These are phyloP conservation scores for Aureobasidium sp. DNA, from an alignment of 2,329 filamentous ascomycete genomes.

Conservation along the genomic window DNA sequence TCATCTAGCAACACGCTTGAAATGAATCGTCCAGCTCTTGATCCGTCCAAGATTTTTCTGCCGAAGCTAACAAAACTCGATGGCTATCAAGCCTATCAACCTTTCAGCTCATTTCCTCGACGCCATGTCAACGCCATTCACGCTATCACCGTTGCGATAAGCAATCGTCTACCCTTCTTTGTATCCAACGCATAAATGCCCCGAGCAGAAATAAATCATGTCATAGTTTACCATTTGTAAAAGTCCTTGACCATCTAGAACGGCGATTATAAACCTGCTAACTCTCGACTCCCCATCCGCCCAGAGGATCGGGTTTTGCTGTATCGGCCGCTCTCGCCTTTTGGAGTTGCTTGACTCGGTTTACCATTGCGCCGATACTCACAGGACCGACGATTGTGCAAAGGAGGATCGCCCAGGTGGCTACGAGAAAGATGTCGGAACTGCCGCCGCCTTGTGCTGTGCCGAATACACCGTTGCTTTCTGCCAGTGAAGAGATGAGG, in stretches of 20 bases:
- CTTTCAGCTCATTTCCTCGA: not conserved
- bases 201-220: not conserved
- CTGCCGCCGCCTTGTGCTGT: slow-evolving; percentile 15
- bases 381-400: slow-evolving; percentile 49
- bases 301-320: slow-evolving; percentile 31
- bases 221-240: not conserved
- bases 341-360: slow-evolving; percentile 36
- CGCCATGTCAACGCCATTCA: slow-evolving; percentile 3
- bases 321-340: slow-evolving; percentile 23
- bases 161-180: not conserved
- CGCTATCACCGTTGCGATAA: slow-evolving; percentile 11
- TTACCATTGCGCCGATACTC: slow-evolving; percentile 42
- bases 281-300: slow-evolving; percentile 33
- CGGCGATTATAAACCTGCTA: not conserved
- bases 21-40: not conserved
- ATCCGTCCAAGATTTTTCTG: not conserved
- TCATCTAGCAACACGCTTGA: not conserved
- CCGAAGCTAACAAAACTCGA: not conserved
- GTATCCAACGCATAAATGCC: not conserved
- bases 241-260: not conserved
- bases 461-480: slow-evolving; percentile 44
- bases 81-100: not conserved
- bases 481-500: slow-evolving; percentile 60
- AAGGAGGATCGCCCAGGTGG: slow-evolving; percentile 49
- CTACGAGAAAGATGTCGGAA: slow-evolving; percentile 43